Percentiles rank a stretch among this genome's conserved stretches.
phyloP scores from a whole-genome alignment of 768 basidiomycete species.

The Rhizopogon sp. region DNA sequence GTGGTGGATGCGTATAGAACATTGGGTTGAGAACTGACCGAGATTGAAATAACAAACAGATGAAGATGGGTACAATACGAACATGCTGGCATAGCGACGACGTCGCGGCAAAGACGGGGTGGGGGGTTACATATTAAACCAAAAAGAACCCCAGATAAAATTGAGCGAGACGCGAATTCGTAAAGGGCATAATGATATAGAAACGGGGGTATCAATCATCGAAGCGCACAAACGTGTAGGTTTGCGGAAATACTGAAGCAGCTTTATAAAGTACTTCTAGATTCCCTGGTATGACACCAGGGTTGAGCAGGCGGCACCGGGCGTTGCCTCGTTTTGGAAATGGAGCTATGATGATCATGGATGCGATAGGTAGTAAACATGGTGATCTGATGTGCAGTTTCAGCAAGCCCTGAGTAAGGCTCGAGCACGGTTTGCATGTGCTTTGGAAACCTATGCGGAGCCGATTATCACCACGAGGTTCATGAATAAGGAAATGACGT shows the following conservation, averaged over 20 bases:
- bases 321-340: not conserved
- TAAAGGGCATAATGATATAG: not conserved
- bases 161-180: not conserved
- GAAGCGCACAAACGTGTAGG: not conserved
- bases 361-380: not conserved
- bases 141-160: not conserved
- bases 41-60: not conserved
- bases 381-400: conserved; percentile 8
- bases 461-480: not conserved
- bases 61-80: not conserved
- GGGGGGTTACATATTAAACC: not conserved
- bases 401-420: conserved; percentile 55
- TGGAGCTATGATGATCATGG: not conserved
- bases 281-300: not conserved
- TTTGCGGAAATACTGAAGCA: not conserved
- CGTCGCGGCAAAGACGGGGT: not conserved
- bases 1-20: not conserved
- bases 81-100: not conserved
- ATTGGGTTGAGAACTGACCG: not conserved
- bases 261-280: not conserved
- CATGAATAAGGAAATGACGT: conserved; percentile 10
- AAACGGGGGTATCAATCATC: not conserved
- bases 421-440: conserved; percentile 51
- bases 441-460: conserved; percentile 46
- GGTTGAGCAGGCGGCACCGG: not conserved